Evolutionary conservation across 2,329 filamentous ascomycete species (phyloP), one percentile per base, ranked within the genome.

Genomic region (Phialemonium atrogriseum): DNA sequence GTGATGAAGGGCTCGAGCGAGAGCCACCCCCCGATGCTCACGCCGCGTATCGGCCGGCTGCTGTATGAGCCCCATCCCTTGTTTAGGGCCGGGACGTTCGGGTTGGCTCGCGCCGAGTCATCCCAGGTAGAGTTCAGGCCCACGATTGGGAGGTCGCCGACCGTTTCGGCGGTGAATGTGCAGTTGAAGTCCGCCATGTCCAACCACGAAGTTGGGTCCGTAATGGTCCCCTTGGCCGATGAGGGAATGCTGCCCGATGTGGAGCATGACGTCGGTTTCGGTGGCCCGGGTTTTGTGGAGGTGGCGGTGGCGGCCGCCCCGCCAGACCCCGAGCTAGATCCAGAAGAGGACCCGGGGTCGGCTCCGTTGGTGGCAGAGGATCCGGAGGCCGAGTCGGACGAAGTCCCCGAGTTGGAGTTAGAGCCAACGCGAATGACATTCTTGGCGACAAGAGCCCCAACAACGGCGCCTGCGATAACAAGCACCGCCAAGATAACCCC

Each of bases 21-120:
- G 2, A 96, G 71, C 89, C 89, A 96, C 10, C 89, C 89, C 27
- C 89, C 89, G 2, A 95, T 53, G 46, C 94, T 95, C 16, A 95
- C 84, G 1, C 89, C 89, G 8, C 87, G 76, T 17, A 91, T 84
- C 3, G 86, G 86, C 35, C 68, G 77, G n/a, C 72, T 75, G 3
- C 76, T 73, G 46, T 95, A 96, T 1, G 79, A 62, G 4, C 75
- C 75, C 70, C 87, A 94, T 2, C 66, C 48, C 38, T 86, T 68
- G 42, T 84, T 71, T 5, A 95, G 65, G 3, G 84, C 65, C 1
- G 86, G 82, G 0, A 91, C 85, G 21, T 86, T 77, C 16, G 73
- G 65, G 51, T 94, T 95, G 10, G 87, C 77, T 43, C 68, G 65
- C 3, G 73, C 64, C 19, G 79, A 81, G 56, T 96, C 87, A 52